These are phyloP conservation scores for Zygotorulaspora florentina DNA, from an alignment of 805 yeast genomes.

Conservation along the genomic window DNA sequence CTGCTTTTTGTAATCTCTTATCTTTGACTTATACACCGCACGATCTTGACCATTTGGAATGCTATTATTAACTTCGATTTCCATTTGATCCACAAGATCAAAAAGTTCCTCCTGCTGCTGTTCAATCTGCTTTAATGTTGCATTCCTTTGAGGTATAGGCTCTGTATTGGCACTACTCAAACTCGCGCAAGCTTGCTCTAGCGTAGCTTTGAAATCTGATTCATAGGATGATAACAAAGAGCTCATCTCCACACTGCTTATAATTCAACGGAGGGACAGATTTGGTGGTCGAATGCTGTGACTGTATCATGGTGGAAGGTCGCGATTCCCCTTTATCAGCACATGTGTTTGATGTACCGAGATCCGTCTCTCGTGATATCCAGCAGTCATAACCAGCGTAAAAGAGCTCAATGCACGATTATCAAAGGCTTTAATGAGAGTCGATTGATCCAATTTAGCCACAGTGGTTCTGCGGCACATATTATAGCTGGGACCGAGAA, in stretches of 20 bases:
- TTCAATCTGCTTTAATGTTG: slow-evolving; percentile 26
- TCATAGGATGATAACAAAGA: slow-evolving; percentile 34
- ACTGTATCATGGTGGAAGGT: too few relatives aligned
- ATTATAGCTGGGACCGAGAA: too few relatives aligned
- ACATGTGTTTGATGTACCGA: too few relatives aligned
- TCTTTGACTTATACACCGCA: slow-evolving; percentile 65
- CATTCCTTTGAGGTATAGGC: slow-evolving; percentile 23
- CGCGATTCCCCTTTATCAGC: too few relatives aligned
- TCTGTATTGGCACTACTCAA: slow-evolving; percentile 20
- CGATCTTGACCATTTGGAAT: slow-evolving; percentile 40
- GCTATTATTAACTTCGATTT: slow-evolving; percentile 78
- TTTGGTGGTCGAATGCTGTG: too few relatives aligned
- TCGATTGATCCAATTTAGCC: too few relatives aligned
- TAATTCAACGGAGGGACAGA: neutral
- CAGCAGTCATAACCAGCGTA: too few relatives aligned
- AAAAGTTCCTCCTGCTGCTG: slow-evolving; percentile 32
- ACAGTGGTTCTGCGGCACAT: too few relatives aligned
- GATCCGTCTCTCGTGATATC: too few relatives aligned
- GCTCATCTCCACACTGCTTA: slow-evolving; percentile 18
- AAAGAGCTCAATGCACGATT: too few relatives aligned
- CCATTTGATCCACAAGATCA: slow-evolving; percentile 82
- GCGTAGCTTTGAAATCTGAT: slow-evolving; percentile 35
- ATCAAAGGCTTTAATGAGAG: too few relatives aligned
- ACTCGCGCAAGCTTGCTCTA: slow-evolving; percentile 25
- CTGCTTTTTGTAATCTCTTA: slow-evolving; percentile 64